These are phyloP conservation scores for Onygenales sp. DNA, from an alignment of 2,329 filamentous ascomycete genomes.

Conservation along the genomic window DNA sequence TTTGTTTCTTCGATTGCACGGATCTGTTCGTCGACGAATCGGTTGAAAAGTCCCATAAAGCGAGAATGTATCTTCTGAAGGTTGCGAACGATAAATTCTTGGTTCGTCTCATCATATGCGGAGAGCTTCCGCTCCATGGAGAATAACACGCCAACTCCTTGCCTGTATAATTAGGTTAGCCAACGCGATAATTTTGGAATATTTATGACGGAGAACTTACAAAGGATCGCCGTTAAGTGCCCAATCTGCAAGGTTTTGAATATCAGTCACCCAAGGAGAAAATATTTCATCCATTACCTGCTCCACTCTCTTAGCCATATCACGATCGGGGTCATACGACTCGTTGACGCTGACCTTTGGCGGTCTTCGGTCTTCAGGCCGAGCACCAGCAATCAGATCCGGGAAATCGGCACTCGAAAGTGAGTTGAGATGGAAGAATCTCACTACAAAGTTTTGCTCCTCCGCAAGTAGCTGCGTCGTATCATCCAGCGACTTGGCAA, in stretches of 20 bases:
- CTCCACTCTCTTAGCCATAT: constrained; percentile 74
- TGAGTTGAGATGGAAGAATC: constrained; percentile 92
- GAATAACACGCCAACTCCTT: constrained; percentile 80
- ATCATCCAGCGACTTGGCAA: constrained; percentile 70
- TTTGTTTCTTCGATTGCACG: constrained; percentile 96
- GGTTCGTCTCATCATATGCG: constrained; percentile 78
- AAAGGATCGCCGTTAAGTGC: constrained; percentile 69
- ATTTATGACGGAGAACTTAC: constrained; percentile 43
- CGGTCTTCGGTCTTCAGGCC: constrained; percentile 59
- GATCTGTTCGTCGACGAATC: constrained; percentile 90
- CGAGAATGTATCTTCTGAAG: constrained; percentile 70
- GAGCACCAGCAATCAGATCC: constrained; percentile 59
- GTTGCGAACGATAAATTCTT: constrained; percentile 76
- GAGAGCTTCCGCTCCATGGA: constrained; percentile 69
- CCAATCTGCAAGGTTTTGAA: constrained; percentile 77
- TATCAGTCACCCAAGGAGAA: constrained; percentile 66
- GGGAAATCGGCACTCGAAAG: constrained; percentile 72
- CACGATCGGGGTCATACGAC: constrained; percentile 79
- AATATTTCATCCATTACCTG: constrained; percentile 85
- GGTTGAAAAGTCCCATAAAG: constrained; percentile 67
- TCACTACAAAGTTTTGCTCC: constrained; percentile 95
- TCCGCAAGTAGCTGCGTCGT: constrained; percentile 74
- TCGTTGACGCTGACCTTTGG: constrained; percentile 65
- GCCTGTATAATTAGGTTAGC: constrained; percentile 40
- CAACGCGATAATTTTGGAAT: constrained; percentile 14